phyloP scores from a whole-genome alignment of 805 yeast genomes.

The Scheffersomyces lignosus region DNA sequence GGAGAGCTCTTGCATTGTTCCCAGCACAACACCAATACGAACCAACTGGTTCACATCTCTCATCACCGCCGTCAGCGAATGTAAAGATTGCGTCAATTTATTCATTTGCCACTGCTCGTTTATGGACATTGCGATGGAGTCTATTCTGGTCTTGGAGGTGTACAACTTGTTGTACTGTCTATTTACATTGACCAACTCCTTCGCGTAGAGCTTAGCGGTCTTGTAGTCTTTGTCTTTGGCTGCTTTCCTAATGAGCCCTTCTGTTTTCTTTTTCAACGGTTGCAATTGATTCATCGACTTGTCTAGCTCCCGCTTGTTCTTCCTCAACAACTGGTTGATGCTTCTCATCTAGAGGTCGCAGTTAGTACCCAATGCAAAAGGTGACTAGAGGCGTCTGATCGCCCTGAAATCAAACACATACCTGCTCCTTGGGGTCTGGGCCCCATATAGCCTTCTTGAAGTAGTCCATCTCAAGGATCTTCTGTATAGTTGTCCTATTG shows the following conservation, averaged over 20 bases:
- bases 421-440: constrained; percentile 92
- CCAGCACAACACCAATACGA: constrained; percentile 73
- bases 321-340: constrained; percentile 76
- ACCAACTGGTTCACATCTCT: constrained; percentile 81
- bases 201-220: constrained; percentile 76
- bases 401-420: constrained; percentile 23
- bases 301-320: constrained; percentile 82
- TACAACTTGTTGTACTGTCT: constrained; percentile 74
- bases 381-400: too few relatives aligned
- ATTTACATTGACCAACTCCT: constrained; percentile 71
- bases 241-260: constrained; percentile 66
- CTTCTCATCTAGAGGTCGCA: constrained; percentile 57
- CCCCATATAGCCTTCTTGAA: constrained; percentile 91
- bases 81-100: constrained; percentile 79
- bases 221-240: constrained; percentile 76
- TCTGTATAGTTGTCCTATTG: too few relatives aligned
- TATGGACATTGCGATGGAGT: constrained; percentile 82
- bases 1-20: constrained; percentile 82
- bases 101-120: constrained; percentile 89
- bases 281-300: constrained; percentile 65
- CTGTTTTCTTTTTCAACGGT: constrained; percentile 71
- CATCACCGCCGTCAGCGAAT: constrained; percentile 78
- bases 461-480: constrained; percentile 68
- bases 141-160: constrained; percentile 81
- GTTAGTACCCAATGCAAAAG: not conserved